Evolutionary conservation across 192 early-diverging fungal genomes (phyloP).

Genomic region (Entomortierella lignicola): DNA sequence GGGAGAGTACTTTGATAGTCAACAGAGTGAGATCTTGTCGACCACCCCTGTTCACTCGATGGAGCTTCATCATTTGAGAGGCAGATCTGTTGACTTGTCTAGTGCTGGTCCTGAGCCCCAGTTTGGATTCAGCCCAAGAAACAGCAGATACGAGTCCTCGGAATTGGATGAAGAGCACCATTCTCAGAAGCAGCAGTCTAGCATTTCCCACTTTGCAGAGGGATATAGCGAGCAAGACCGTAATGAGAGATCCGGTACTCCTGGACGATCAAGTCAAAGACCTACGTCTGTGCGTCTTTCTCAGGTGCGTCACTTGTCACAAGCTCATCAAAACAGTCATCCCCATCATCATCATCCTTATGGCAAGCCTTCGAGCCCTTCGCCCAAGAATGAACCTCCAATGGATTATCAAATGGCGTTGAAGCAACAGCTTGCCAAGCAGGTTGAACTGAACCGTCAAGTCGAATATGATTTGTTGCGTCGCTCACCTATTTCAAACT

Average conservation of each 20-base stretch:
- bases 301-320: constrained; percentile 45
- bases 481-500: constrained; percentile 43
- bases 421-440: constrained; percentile 50
- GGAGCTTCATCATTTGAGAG: constrained; percentile 47
- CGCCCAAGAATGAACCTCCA: constrained; percentile 37
- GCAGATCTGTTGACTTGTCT: constrained; percentile 30
- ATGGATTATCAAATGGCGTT: constrained; percentile 48
- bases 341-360: constrained; percentile 53
- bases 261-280: constrained; percentile 31
- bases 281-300: constrained; percentile 46
- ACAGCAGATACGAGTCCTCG: constrained; percentile 20
- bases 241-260: neutral
- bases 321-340: constrained; percentile 51
- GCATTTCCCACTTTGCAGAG: constrained; percentile 38
- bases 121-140: constrained; percentile 37
- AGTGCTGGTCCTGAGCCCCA: constrained; percentile 42
- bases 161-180: constrained; percentile 45
- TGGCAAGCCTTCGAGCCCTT: constrained; percentile 42
- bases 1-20: constrained; percentile 55
- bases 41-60: constrained; percentile 51
- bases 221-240: constrained; percentile 38
- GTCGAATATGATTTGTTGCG: constrained; percentile 51
- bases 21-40: constrained; percentile 51
- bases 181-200: constrained; percentile 4
- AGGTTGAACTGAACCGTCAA: constrained; percentile 49